Conservation (phyloP, 306 rosid genomes). For the Leucaena leucocephala region DNA sequence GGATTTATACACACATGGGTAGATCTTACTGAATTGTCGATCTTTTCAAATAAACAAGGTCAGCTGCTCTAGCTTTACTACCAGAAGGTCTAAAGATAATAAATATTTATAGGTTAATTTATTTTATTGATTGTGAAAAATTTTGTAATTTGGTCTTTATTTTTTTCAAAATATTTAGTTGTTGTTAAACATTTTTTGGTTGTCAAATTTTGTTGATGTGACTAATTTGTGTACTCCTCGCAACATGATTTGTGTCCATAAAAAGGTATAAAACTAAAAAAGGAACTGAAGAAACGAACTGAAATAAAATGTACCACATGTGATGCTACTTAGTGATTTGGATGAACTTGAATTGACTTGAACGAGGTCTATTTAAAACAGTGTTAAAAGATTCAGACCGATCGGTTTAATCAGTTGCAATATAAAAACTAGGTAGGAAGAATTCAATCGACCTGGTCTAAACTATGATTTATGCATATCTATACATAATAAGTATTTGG, state of each 20-base stretch:
- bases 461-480: neutral
- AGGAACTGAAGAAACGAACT: neutral
- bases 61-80: slow-evolving; percentile 7
- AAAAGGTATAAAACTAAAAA: neutral
- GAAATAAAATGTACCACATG: neutral
- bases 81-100: slow-evolving; percentile 2
- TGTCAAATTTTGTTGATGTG: neutral
- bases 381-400: neutral
- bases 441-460: neutral
- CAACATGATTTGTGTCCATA: neutral
- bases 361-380: no score
- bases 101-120: neutral
- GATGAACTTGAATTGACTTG: neutral
- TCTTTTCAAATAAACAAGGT: slow-evolving; percentile 1
- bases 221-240: neutral
- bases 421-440: neutral
- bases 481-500: neutral
- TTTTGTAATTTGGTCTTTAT: no score
- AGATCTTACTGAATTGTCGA: slow-evolving; percentile 11
- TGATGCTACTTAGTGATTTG: neutral
- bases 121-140: no score
- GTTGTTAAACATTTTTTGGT: neutral
- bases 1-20: slow-evolving; percentile 1
- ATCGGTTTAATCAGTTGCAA: neutral
- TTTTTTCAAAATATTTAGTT: neutral